A percentile compares a stretch with the other conserved stretches of the same genome.
These are phyloP conservation scores for Pseudopyricularia cyperi DNA, from an alignment of 2,329 filamentous ascomycete species.

Conservation along the genomic window DNA sequence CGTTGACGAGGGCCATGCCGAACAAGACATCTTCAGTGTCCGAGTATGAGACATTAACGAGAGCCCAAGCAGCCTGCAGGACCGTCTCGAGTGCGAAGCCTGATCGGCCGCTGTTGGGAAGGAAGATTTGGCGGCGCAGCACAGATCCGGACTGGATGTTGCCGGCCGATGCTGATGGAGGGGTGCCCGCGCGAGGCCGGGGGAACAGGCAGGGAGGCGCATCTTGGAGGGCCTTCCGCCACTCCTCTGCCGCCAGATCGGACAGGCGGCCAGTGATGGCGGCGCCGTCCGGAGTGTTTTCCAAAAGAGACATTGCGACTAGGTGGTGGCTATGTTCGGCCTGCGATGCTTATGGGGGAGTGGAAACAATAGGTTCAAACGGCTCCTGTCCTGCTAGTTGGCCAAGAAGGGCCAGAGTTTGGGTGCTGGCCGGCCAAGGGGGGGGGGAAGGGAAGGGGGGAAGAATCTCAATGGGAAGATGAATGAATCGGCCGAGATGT, in stretches of 20 bases:
- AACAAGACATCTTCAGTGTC: background rate
- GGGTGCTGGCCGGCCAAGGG: too few species aligned
- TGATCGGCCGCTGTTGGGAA: constrained; percentile 6
- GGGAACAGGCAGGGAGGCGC: background rate
- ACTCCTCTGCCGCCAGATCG: background rate
- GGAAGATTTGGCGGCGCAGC: constrained; percentile 15
- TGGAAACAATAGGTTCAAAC: too few species aligned
- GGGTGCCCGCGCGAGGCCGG: background rate
- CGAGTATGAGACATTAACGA: background rate
- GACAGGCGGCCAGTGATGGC: background rate
- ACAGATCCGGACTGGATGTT: background rate
- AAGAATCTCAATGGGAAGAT: too few species aligned
- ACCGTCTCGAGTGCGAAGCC: background rate
- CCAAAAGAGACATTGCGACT: background rate
- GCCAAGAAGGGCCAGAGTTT: too few species aligned
- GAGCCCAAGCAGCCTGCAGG: background rate
- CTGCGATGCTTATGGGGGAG: background rate
- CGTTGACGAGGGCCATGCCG: background rate
- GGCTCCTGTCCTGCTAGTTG: too few species aligned
- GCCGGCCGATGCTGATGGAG: background rate
- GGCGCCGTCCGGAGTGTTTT: background rate
- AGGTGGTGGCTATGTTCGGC: background rate
- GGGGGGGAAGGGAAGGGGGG: too few species aligned
- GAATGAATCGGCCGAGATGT: too few species aligned
- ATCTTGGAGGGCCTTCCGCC: background rate